Conservation (phyloP, 352 stramenopile species). For the Achlya hypogyna region DNA sequence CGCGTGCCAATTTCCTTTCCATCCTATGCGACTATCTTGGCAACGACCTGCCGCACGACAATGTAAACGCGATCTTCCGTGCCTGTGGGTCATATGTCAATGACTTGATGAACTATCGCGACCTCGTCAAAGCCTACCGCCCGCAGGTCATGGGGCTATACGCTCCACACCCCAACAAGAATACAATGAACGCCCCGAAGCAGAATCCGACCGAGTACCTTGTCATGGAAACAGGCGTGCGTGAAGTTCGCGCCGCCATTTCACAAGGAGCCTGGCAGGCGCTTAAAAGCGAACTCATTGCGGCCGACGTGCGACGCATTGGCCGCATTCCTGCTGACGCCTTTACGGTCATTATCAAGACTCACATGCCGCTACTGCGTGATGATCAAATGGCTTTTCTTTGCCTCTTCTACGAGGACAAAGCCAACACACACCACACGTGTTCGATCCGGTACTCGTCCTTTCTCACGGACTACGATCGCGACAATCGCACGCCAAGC, state of each 20-base stretch:
- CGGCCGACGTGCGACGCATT: constrained; percentile 36
- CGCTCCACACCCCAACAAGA: constrained; percentile 31
- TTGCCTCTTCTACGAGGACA: constrained; percentile 72
- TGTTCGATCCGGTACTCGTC: constrained; percentile 57
- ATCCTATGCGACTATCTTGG: constrained; percentile 59
- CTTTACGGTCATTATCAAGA: constrained; percentile 42
- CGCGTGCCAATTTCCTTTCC: constrained; percentile 45
- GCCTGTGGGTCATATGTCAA: constrained; percentile 52
- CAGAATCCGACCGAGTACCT: constrained; percentile 60
- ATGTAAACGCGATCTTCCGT: constrained; percentile 52
- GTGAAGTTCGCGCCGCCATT: constrained; percentile 42
- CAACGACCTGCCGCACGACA: constrained; percentile 32
- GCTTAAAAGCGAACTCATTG: constrained; percentile 48
- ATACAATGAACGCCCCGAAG: constrained; percentile 35
- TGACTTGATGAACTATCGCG: constrained; percentile 60
- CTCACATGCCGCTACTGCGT: constrained; percentile 31
- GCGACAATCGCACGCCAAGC: background rate
- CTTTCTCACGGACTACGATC: constrained; percentile 65
- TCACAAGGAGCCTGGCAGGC: constrained; percentile 28
- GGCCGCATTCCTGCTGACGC: constrained; percentile 37
- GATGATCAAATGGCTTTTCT: constrained; percentile 62
- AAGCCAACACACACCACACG: constrained; percentile 42
- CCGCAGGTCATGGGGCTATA: constrained; percentile 47
- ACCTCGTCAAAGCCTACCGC: constrained; percentile 60
- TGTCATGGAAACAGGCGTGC: constrained; percentile 63